phyloP scores from a whole-genome alignment of 352 stramenopile species.

The Pythium phragmitis region DNA sequence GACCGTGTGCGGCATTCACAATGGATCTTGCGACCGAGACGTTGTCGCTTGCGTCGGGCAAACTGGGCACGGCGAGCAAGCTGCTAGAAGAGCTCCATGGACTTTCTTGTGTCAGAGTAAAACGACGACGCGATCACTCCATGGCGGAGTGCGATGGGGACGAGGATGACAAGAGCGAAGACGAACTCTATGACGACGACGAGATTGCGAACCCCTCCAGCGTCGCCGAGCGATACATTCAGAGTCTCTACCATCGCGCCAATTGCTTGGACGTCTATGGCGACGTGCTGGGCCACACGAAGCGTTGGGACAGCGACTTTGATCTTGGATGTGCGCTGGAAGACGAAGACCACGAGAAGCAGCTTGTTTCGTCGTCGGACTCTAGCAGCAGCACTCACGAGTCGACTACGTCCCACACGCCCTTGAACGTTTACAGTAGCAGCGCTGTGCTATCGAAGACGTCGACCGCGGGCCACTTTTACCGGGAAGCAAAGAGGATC shows the following conservation, averaged over 20 bases:
- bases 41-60: conserved; percentile 57
- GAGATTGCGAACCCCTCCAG: neutral
- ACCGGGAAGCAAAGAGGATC: conserved; percentile 58
- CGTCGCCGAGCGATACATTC: conserved; percentile 35
- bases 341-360: conserved; percentile 31
- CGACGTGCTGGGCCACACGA: conserved; percentile 52
- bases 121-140: neutral
- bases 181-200: neutral
- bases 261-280: conserved; percentile 54
- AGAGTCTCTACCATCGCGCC: conserved; percentile 45
- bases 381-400: conserved; percentile 5
- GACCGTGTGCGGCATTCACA: conserved; percentile 29
- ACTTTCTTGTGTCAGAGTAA: neutral
- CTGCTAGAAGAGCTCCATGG: conserved; percentile 25
- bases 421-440: conserved; percentile 5
- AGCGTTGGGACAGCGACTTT: conserved; percentile 38
- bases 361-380: conserved; percentile 13
- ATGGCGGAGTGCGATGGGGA: neutral
- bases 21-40: conserved; percentile 57
- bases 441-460: conserved; percentile 35
- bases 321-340: conserved; percentile 49
- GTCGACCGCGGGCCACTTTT: conserved; percentile 47
- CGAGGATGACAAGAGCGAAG: neutral
- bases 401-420: neutral
- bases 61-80: conserved; percentile 43